phyloP scores from a whole-genome alignment of 768 basidiomycete genomes.

The Pholiota conissans region DNA sequence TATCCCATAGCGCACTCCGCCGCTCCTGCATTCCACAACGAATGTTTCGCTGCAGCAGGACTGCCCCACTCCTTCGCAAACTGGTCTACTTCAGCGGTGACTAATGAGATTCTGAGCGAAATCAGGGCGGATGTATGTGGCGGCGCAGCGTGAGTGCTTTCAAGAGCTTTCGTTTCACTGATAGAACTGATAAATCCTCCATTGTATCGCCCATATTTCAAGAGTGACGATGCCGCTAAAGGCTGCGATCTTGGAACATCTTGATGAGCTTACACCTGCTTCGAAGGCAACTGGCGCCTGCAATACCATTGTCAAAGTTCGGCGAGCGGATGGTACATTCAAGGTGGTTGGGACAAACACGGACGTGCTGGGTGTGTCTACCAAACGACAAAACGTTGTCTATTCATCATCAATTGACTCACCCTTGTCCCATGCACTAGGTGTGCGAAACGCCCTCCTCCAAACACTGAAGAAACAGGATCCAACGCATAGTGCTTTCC shows the following conservation, averaged over 20 bases:
- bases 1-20: slow-evolving; percentile 5
- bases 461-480: neutral
- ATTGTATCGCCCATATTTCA: no score
- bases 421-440: neutral
- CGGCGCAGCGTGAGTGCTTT: slow-evolving; percentile 3
- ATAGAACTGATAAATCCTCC: no score
- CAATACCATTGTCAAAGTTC: slow-evolving; percentile 5
- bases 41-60: neutral
- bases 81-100: slow-evolving; percentile 5
- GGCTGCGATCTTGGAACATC: neutral
- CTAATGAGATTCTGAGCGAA: neutral
- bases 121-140: neutral
- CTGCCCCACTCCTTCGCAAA: neutral
- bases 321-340: neutral
- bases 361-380: neutral
- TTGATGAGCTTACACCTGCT: neutral
- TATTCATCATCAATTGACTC: no score
- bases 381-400: no score
- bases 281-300: neutral
- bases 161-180: no score
- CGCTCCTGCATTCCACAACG: slow-evolving; percentile 6
- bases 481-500: neutral
- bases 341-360: slow-evolving; percentile 6
- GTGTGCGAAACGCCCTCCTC: slow-evolving; percentile 1
- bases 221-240: slow-evolving; percentile 6